Conservation (phyloP, 2,329 filamentous ascomycete species). For the Amesomyces nigricolor region DNA sequence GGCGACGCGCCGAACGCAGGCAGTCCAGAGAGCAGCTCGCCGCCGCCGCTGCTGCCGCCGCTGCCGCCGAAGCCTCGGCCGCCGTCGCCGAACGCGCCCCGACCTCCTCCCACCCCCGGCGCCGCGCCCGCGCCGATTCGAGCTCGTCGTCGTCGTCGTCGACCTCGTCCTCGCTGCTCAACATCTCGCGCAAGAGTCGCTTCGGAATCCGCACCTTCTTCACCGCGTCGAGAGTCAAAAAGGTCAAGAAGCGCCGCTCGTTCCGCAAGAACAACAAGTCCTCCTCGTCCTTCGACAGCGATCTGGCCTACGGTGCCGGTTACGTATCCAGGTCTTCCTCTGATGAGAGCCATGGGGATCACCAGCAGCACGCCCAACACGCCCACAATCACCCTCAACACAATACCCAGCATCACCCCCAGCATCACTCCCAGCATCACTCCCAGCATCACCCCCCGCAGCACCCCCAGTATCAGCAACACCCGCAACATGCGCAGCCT, state of each 20-base stretch:
- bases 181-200: slow-evolving; percentile 31
- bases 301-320: slow-evolving; percentile 51
- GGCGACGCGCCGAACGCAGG: slow-evolving; percentile 43
- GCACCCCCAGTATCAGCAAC: background rate
- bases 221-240: slow-evolving; percentile 24
- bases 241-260: slow-evolving; percentile 38
- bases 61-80: slow-evolving; percentile 10
- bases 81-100: slow-evolving; percentile 7
- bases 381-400: background rate
- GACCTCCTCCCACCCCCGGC: slow-evolving; percentile 13
- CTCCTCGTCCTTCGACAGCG: slow-evolving; percentile 50
- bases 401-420: slow-evolving; percentile 1
- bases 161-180: slow-evolving; percentile 32
- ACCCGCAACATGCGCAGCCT: background rate
- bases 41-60: slow-evolving; percentile 23
- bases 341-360: slow-evolving; percentile 9
- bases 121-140: slow-evolving; percentile 29
- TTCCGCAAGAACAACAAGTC: slow-evolving; percentile 47
- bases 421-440: slow-evolving; percentile 11
- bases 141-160: slow-evolving; percentile 31
- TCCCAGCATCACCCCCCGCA: slow-evolving; percentile 4
- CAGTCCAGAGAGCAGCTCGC: slow-evolving; percentile 38
- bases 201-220: slow-evolving; percentile 33
- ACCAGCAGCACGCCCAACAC: slow-evolving; percentile 6
- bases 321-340: slow-evolving; percentile 32